These are phyloP conservation scores for Oleoguttula mirabilis DNA, from an alignment of 495 filamentous ascomycete species.

Conservation along the genomic window DNA sequence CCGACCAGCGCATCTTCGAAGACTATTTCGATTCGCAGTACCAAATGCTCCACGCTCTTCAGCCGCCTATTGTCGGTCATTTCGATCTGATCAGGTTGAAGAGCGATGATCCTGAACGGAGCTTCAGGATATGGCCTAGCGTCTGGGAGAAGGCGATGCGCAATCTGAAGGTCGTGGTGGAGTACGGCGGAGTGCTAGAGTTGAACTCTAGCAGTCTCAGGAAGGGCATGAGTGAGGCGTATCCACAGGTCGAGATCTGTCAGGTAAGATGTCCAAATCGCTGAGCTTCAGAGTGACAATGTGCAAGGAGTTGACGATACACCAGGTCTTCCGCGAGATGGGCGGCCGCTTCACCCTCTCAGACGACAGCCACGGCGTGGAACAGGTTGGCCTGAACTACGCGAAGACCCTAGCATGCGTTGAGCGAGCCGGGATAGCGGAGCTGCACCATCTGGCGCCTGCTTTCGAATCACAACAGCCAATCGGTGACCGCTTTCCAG, in stretches of 20 bases:
- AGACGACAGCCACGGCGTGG: constrained; percentile 80
- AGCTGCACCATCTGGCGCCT: constrained; percentile 22
- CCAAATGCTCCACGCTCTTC: constrained; percentile 61
- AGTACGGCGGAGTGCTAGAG: constrained; percentile 74
- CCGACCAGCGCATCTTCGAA: constrained; percentile 60
- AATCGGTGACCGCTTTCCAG: constrained; percentile 20
- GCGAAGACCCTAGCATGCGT: constrained; percentile 47
- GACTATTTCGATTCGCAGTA: constrained; percentile 80
- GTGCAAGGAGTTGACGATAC: too few relatives aligned
- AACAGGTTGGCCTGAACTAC: constrained; percentile 66
- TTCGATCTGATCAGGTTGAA: constrained; percentile 83
- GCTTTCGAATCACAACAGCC: background rate
- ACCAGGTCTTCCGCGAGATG: constrained; percentile 44
- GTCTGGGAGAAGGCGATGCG: constrained; percentile 65
- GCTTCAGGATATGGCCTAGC: constrained; percentile 37
- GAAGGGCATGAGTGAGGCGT: constrained; percentile 84
- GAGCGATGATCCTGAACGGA: constrained; percentile 51
- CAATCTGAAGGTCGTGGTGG: constrained; percentile 58
- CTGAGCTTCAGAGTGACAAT: too few relatives aligned
- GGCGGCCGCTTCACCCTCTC: constrained; percentile 78
- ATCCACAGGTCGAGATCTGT: constrained; percentile 70
- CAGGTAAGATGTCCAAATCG: too few relatives aligned
- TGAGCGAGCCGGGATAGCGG: constrained; percentile 35
- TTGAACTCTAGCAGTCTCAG: constrained; percentile 74
- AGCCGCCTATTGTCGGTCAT: constrained; percentile 77